Evolutionary conservation across 2,329 filamentous ascomycete genomes (phyloP).

Genomic region (Aspergillus sp.): DNA sequence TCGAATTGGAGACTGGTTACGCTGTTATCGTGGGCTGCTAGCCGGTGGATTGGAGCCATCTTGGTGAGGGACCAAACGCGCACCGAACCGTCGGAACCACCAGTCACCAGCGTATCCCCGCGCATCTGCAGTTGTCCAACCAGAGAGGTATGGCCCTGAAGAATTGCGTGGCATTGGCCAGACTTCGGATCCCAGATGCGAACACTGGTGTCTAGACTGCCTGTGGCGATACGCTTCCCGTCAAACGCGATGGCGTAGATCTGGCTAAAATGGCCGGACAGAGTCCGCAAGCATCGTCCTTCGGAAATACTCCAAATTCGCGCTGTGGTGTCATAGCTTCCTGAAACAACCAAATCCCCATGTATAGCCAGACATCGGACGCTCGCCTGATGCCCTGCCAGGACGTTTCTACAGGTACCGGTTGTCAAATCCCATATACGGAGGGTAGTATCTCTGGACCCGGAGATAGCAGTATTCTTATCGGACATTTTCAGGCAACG

Average conservation of each 20-base stretch:
- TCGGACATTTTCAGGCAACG: slow-evolving; percentile 98
- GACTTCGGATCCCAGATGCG: slow-evolving; percentile 92
- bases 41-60: slow-evolving; percentile 86
- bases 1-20: slow-evolving; percentile 98
- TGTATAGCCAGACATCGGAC: slow-evolving; percentile 94
- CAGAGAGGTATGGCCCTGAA: slow-evolving; percentile 94
- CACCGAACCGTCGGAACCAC: slow-evolving; percentile 92
- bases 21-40: slow-evolving; percentile 96
- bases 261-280: slow-evolving; percentile 94
- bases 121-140: slow-evolving; percentile 97
- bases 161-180: slow-evolving; percentile 81
- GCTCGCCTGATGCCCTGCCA: slow-evolving; percentile 92
- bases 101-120: slow-evolving; percentile 89
- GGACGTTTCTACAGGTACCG: slow-evolving; percentile 83
- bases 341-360: slow-evolving; percentile 94
- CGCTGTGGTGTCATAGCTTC: slow-evolving; percentile 95
- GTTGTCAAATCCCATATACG: slow-evolving; percentile 92
- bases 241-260: slow-evolving; percentile 99
- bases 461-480: slow-evolving; percentile 88
- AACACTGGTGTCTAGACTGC: slow-evolving; percentile 93
- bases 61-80: slow-evolving; percentile 92
- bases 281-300: slow-evolving; percentile 83
- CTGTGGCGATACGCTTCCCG: slow-evolving; percentile 86
- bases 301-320: slow-evolving; percentile 98
- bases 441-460: slow-evolving; percentile 89